Percentiles rank a stretch among this genome's conserved stretches.
Conservation (phyloP, 2,329 filamentous ascomycete species). For the Neopestalotiopsis rosae region DNA sequence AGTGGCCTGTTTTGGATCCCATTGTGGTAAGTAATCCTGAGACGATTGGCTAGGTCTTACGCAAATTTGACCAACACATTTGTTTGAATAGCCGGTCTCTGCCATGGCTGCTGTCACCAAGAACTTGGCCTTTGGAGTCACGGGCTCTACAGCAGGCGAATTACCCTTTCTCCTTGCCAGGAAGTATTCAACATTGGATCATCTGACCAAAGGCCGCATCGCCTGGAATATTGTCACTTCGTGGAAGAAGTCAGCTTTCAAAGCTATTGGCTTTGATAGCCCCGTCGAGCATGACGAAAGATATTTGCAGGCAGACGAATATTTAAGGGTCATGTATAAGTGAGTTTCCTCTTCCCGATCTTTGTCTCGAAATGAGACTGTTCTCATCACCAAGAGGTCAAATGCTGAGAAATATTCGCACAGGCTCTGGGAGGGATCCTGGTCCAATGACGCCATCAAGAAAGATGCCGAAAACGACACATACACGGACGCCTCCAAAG, state of each 20-base stretch:
- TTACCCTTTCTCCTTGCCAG: constrained; percentile 67
- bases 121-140: constrained; percentile 67
- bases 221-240: constrained; percentile 69
- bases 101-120: constrained; percentile 72
- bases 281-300: constrained; percentile 66
- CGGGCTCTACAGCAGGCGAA: constrained; percentile 67
- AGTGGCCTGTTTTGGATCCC: constrained; percentile 70
- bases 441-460: constrained; percentile 61
- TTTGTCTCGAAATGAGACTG: too few relatives aligned
- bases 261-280: constrained; percentile 63
- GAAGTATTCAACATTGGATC: constrained; percentile 66
- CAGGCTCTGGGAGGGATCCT: constrained; percentile 60
- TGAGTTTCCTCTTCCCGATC: constrained; percentile 34
- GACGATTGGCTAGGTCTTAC: neutral
- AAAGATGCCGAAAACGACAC: constrained; percentile 58
- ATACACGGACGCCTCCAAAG: constrained; percentile 63
- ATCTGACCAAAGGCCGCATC: constrained; percentile 64
- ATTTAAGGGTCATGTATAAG: constrained; percentile 67
- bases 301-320: constrained; percentile 67
- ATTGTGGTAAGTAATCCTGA: constrained; percentile 54
- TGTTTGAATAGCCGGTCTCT: constrained; percentile 54
- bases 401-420: neutral
- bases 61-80: neutral
- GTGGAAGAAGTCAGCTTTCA: constrained; percentile 64
- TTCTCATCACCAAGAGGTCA: neutral